Evolutionary conservation across 129 eudicot species (phyloP).

Genomic region (Cynara cardunculus): DNA sequence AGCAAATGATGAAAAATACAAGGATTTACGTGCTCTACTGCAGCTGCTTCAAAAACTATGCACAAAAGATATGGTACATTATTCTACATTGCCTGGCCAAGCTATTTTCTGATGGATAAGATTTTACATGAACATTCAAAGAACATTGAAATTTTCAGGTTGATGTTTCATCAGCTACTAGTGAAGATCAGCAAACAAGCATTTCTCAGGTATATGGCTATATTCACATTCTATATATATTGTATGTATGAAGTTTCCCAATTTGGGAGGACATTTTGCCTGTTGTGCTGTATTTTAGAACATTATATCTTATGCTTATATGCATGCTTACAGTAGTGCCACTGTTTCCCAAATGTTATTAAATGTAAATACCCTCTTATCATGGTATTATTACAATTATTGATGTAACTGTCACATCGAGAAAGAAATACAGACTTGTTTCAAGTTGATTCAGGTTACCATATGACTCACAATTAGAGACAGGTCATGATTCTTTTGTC

Average conservation of each 20-base stretch:
- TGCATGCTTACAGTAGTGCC: not conserved
- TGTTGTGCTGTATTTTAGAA: not conserved
- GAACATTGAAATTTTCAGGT: conserved; percentile 41
- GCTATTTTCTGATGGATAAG: conserved; percentile 2
- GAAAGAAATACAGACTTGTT: not conserved
- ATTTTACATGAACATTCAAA: not conserved
- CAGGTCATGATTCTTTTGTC: not conserved
- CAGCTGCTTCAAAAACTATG: conserved; percentile 82
- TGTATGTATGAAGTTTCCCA: not conserved
- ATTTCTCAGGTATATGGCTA: conserved; percentile 68
- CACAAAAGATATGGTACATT: conserved; percentile 80
- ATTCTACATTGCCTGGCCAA: not conserved
- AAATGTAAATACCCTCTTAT: not conserved
- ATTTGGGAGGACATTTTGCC: not conserved
- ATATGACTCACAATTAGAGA: not conserved
- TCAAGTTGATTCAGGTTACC: not conserved
- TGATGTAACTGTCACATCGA: not conserved
- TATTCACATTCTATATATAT: not conserved
- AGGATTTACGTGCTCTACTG: conserved; percentile 82
- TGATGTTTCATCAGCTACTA: conserved; percentile 71
- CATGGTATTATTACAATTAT: not conserved
- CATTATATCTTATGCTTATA: not conserved
- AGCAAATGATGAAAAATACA: conserved; percentile 85
- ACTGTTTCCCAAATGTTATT: not conserved
- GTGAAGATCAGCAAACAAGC: conserved; percentile 68